Base-by-base conservation (phyloP, 2,329 filamentous ascomycete species). In the Fusarium keratoplasticum region DNA sequence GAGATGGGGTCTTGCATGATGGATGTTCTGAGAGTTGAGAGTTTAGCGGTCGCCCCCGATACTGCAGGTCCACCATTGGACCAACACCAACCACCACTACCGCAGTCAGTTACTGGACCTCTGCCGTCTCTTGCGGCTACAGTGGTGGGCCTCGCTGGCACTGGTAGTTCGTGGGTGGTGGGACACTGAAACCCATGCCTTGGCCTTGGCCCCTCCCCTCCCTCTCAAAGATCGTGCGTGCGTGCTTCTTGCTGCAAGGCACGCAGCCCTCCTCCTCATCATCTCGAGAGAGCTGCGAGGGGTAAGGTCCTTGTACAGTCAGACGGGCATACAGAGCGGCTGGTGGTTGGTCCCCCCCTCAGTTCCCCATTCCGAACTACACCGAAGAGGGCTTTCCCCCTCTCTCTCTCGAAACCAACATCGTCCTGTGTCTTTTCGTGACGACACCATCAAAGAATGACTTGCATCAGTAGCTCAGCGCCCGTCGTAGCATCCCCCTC, bases 391-490 rank as follows among this genome's bases (percentile, higher is more conserved):
- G 36, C 63, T 22, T 44, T 44, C 22, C 13, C 20, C 40, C 40
- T 25, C 40, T 42, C 40, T 44, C 61, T 64, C 64, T 69, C 59
- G 59, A 66, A 38, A 40, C 36, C 35, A 69, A 63, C 63, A 44
- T 44, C 27, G 54, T 72, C 50, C 22, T 52, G 42, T 69, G 35
- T 68, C 60, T 55, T 31, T 64, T 75, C 62, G 54, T 58, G 47
- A 64, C 61, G 61, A 57, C 64, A 69, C 61, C 36, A 60, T 65
- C 58, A 73, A 44, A 47, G 42, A 61, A 77, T 77, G 75, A 76
- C 75, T 74, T 77, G 75, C 75, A 77, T 71, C 57, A 65, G 55
- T 67, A 70, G 73, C 44, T 73, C 61, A 16, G 62, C 40, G 40
- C 44, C 65, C 38, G 42, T 66, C 62, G 61, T 58, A 65, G 64